Conservation (phyloP, 139 green algal genomes). For the Coccomyxa sp. region DNA sequence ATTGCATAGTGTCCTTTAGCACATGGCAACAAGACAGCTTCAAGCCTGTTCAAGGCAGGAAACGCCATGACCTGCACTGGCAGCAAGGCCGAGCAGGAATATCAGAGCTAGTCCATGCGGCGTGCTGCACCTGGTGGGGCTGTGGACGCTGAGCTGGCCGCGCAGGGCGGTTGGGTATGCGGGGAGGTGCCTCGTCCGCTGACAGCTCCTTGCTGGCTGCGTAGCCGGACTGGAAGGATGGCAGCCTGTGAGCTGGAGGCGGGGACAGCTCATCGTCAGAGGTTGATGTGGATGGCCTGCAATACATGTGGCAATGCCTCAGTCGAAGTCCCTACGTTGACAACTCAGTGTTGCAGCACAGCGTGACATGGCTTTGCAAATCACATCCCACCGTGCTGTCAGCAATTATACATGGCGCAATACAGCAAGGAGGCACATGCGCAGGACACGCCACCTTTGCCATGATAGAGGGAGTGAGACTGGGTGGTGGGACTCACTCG, state of each 20-base stretch:
- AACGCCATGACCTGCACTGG: neutral
- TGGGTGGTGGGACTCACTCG: no score
- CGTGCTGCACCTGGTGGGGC: neutral
- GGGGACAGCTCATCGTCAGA: neutral
- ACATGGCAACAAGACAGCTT: neutral
- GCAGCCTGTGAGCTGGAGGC: neutral
- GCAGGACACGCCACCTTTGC: no score
- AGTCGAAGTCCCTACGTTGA: neutral
- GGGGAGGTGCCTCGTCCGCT: no score
- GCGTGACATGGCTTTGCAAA: neutral
- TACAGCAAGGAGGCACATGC: no score
- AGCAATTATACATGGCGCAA: no score
- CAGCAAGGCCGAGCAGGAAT: neutral
- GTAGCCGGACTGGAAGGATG: neutral
- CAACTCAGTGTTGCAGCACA: neutral
- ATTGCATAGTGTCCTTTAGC: no score
- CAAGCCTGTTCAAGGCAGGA: neutral
- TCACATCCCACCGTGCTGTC: no score
- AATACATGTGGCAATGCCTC: neutral
- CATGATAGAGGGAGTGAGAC: no score
- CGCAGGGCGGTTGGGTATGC: neutral
- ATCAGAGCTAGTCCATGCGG: neutral
- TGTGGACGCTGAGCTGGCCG: neutral
- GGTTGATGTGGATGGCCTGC: neutral
- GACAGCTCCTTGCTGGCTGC: neutral